Evolutionary conservation across 1,284 basidiomycete genomes (phyloP).

Genomic region (Phenoliferia sp.): DNA sequence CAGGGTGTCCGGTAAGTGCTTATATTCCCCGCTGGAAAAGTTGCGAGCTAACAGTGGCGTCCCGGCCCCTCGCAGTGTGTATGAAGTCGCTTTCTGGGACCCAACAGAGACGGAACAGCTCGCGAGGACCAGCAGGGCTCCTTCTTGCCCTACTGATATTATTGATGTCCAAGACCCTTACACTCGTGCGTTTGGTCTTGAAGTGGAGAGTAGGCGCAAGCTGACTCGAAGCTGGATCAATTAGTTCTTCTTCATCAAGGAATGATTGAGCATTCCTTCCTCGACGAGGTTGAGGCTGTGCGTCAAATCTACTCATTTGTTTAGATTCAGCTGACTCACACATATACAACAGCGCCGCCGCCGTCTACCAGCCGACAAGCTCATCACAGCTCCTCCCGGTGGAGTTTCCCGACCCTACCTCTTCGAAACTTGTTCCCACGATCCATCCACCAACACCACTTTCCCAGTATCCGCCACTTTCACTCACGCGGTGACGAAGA

Average conservation of each 20-base stretch:
- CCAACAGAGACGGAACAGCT: slow-evolving; percentile 29
- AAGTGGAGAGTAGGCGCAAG: neutral
- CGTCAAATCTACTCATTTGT: slow-evolving; percentile 1
- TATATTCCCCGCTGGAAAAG: slow-evolving; percentile 14
- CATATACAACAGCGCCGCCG: slow-evolving; percentile 38
- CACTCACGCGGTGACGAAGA: slow-evolving; percentile 21
- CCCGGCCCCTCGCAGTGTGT: slow-evolving; percentile 28
- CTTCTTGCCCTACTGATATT: slow-evolving; percentile 45
- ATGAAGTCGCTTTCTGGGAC: slow-evolving; percentile 47
- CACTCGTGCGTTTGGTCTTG: slow-evolving; percentile 7
- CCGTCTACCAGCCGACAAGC: slow-evolving; percentile 23
- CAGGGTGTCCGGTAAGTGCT: slow-evolving; percentile 36
- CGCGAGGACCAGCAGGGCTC: slow-evolving; percentile 42
- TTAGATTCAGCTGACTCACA: slow-evolving; percentile 41
- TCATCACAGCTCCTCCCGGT: slow-evolving; percentile 30
- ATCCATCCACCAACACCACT: slow-evolving; percentile 16
- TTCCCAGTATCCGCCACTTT: slow-evolving; percentile 25
- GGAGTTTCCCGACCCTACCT: slow-evolving; percentile 35
- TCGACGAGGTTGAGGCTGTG: slow-evolving; percentile 42
- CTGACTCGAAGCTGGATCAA: neutral
- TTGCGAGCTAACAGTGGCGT: slow-evolving; percentile 17
- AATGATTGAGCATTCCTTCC: slow-evolving; percentile 44
- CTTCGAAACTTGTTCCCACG: slow-evolving; percentile 34
- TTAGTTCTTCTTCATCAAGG: slow-evolving; percentile 46
- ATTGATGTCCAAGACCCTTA: slow-evolving; percentile 47